Percentiles rank a stretch among this genome's conserved stretches.
phyloP scores from a whole-genome alignment of 2,329 filamentous ascomycete genomes.

The Aspergillus pseudoglaucus region DNA sequence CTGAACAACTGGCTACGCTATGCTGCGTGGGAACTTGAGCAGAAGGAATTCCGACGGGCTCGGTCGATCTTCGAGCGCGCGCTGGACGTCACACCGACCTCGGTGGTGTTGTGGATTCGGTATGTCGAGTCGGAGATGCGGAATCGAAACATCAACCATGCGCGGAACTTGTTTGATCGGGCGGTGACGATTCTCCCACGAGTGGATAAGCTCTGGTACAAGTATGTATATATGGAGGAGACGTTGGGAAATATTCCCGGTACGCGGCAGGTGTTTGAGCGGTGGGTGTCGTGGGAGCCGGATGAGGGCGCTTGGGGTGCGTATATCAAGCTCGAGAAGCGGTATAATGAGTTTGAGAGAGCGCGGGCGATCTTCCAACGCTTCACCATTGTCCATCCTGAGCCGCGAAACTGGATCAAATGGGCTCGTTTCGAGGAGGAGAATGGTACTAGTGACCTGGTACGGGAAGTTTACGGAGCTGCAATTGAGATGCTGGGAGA shows the following conservation, averaged over 20 bases:
- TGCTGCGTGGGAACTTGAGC: conserved; percentile 93
- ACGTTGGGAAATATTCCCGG: conserved; percentile 91
- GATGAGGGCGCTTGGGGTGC: conserved; percentile 92
- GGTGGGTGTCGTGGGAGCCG: conserved; percentile 98
- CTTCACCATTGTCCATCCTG: conserved; percentile 88
- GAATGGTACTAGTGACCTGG: conserved; percentile 81
- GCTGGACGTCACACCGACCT: conserved; percentile 83
- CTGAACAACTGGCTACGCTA: conserved; percentile 99
- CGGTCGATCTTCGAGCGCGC: conserved; percentile 91
- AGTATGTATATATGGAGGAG: conserved; percentile 98
- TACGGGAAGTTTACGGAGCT: conserved; percentile 82
- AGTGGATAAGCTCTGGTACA: conserved; percentile 97
- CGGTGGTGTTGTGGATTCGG: conserved; percentile 79
- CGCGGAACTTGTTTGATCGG: conserved; percentile 85
- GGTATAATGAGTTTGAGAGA: conserved; percentile 84
- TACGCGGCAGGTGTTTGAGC: conserved; percentile 87
- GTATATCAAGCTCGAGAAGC: conserved; percentile 95
- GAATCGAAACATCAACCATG: conserved; percentile 90
- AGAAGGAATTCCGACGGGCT: conserved; percentile 91
- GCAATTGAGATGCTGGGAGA: conserved; percentile 87
- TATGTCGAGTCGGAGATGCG: conserved; percentile 98
- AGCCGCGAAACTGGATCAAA: conserved; percentile 96
- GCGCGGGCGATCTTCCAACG: conserved; percentile 85
- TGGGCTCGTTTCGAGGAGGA: conserved; percentile 98
- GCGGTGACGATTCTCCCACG: conserved; percentile 88